Conservation (phyloP, 305 asterid species). For the Fraxinus sp. region DNA sequence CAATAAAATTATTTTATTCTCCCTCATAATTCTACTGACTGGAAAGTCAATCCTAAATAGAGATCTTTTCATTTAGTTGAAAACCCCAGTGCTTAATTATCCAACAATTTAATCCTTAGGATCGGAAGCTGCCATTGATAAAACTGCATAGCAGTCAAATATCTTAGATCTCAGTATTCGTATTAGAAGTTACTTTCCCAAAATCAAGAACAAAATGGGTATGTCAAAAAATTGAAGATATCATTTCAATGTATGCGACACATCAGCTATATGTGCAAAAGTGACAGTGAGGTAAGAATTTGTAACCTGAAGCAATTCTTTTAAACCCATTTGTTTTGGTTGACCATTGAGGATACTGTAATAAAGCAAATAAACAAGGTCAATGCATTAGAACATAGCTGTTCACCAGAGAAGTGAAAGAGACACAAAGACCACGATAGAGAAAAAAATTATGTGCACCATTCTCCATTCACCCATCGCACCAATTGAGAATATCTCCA, state of each 20-base stretch:
- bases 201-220: neutral
- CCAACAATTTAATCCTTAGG: slow-evolving; percentile 3
- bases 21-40: neutral
- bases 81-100: neutral
- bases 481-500: neutral
- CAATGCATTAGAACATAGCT: slow-evolving; percentile 12
- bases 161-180: slow-evolving; percentile 1
- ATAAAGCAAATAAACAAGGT: slow-evolving; percentile 24
- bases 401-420: neutral
- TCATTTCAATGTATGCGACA: neutral
- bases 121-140: neutral
- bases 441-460: slow-evolving; percentile 9
- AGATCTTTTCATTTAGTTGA: neutral
- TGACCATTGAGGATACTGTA: slow-evolving; percentile 89
- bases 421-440: slow-evolving; percentile 9
- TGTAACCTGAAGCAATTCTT: slow-evolving; percentile 91
- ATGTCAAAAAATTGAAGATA: slow-evolving; percentile 10
- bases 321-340: slow-evolving; percentile 93
- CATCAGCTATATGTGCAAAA: neutral
- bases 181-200: slow-evolving; percentile 8
- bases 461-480: neutral
- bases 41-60: neutral
- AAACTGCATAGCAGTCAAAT: slow-evolving; percentile 3
- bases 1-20: neutral
- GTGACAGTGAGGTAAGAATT: slow-evolving; percentile 18